Evolutionary conservation across 805 yeast genomes (phyloP).

Genomic region (Suhomyces pyralidae): DNA sequence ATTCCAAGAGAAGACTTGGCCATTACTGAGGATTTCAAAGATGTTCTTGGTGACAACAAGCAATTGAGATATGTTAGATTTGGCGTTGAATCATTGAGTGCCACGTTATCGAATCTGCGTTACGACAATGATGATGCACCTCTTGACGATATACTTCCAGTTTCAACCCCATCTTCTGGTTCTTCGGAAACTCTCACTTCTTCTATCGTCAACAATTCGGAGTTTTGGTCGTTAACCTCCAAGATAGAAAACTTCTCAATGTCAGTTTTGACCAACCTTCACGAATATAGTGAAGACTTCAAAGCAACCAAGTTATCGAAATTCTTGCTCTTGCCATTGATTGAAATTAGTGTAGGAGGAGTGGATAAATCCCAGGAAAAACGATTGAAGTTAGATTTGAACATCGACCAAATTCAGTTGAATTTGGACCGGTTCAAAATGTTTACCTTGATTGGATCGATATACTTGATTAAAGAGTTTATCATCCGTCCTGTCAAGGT

Average conservation of each 20-base stretch:
- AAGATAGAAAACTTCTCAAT: conserved; percentile 15
- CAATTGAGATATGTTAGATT: conserved; percentile 19
- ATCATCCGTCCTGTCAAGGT: conserved; percentile 27
- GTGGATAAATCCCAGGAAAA: conserved; percentile 4
- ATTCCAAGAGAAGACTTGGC: conserved; percentile 23
- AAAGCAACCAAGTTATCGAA: conserved; percentile 8
- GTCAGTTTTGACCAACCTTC: conserved; percentile 12
- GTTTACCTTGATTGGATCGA: conserved; percentile 31
- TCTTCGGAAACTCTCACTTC: conserved; percentile 30
- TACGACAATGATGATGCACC: conserved; percentile 1
- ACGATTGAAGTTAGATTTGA: conserved; percentile 12
- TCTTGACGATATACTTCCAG: background rate
- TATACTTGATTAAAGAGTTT: conserved; percentile 29
- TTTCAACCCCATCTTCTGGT: conserved; percentile 14
- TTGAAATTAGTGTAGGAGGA: conserved; percentile 12
- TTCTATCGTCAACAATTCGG: conserved; percentile 1
- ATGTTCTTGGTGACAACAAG: conserved; percentile 17
- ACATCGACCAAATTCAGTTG: conserved; percentile 16
- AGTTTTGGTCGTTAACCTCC: conserved; percentile 22
- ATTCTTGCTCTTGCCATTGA: conserved; percentile 21
- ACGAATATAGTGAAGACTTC: conserved; percentile 1
- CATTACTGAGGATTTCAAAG: conserved; percentile 10
- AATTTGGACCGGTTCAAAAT: conserved; percentile 28
- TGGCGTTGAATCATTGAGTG: conserved; percentile 10
- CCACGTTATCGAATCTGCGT: conserved; percentile 6